A percentile compares a stretch with the other conserved stretches of the same genome.
phyloP scores from a whole-genome alignment of 1,284 basidiomycete species.

The Apiotrichum laibachii region DNA sequence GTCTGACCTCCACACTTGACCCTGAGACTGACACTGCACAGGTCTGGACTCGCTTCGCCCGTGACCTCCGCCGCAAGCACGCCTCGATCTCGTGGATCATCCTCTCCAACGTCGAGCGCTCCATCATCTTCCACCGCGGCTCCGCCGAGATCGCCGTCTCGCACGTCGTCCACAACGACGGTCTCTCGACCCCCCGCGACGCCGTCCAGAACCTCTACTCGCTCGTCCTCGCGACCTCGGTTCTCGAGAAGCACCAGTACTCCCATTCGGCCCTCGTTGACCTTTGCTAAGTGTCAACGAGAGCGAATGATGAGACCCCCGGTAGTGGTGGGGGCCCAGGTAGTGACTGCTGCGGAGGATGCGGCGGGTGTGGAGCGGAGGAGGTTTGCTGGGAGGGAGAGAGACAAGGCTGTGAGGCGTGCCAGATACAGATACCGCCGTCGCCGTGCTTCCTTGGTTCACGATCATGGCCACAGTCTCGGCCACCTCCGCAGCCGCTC shows the following conservation, averaged over 20 bases:
- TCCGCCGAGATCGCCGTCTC: conserved; percentile 15
- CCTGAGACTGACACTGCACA: conserved; percentile 6
- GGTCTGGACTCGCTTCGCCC: conserved; percentile 21
- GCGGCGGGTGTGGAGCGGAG: background rate
- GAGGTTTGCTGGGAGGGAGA: background rate
- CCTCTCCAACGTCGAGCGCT: conserved; percentile 19
- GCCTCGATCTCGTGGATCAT: conserved; percentile 13
- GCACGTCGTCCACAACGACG: conserved; percentile 13
- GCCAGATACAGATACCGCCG: background rate
- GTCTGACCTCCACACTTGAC: background rate
- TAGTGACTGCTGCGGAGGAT: background rate
- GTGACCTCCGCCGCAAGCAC: conserved; percentile 11
- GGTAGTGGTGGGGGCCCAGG: too few species aligned
- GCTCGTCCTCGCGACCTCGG: conserved; percentile 15
- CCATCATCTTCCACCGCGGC: conserved; percentile 21
- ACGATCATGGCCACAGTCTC: background rate
- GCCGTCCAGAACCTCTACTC: conserved; percentile 22
- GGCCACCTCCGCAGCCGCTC: background rate
- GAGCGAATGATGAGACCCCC: background rate
- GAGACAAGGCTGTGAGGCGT: background rate
- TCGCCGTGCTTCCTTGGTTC: background rate
- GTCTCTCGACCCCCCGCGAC: conserved; percentile 16
- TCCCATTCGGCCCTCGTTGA: conserved; percentile 8
- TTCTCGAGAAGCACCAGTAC: conserved; percentile 23
- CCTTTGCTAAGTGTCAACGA: conserved; percentile 3